Evolutionary conservation across 2,329 filamentous ascomycete species (phyloP).

Genomic region (Colletotrichum nymphaeae): DNA sequence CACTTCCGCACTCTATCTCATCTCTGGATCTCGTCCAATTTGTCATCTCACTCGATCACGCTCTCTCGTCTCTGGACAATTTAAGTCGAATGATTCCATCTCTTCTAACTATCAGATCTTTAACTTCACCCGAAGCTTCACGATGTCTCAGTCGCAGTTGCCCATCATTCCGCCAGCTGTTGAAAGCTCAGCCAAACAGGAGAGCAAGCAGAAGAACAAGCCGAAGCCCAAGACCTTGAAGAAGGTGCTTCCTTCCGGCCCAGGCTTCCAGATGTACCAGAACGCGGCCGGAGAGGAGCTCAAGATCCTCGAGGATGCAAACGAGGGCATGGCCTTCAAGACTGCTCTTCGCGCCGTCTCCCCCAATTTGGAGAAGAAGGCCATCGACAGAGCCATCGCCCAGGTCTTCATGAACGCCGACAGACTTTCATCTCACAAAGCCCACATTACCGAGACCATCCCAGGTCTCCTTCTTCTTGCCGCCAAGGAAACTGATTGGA

Average conservation of each 20-base stretch:
- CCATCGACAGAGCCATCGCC: not conserved
- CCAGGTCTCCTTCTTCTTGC: not conserved
- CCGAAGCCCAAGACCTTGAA: not conserved
- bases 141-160: not conserved
- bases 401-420: not conserved
- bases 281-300: not conserved
- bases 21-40: not conserved
- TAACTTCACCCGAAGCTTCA: not conserved
- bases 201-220: not conserved
- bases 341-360: not conserved
- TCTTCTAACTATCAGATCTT: not conserved
- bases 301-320: not conserved
- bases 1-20: not conserved
- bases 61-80: not conserved
- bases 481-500: not conserved
- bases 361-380: not conserved
- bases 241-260: not conserved
- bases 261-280: not conserved
- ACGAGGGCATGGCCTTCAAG: not conserved
- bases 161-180: not conserved
- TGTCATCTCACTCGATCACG: not conserved
- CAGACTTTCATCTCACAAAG: not conserved
- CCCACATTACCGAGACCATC: not conserved
- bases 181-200: not conserved
- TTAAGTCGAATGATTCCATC: not conserved